Evolutionary conservation across 805 yeast species (phyloP).

Genomic region (Candida ortonii): DNA sequence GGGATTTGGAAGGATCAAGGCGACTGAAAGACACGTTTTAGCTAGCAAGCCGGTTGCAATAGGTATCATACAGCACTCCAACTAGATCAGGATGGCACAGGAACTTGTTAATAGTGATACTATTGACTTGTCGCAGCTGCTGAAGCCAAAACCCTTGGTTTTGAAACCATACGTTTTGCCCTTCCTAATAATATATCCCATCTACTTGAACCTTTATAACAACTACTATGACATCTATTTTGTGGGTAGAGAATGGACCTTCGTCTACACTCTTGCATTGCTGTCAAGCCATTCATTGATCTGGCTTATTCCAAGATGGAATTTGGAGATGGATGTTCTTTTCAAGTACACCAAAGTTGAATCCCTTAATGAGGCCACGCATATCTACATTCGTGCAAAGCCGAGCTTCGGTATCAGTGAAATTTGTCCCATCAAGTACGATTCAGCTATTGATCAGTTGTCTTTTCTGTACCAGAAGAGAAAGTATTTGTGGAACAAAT

Average conservation of each 20-base stretch:
- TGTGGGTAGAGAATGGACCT: slow-evolving; percentile 94
- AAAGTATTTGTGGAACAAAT: slow-evolving; percentile 68
- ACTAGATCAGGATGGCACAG: slow-evolving; percentile 26
- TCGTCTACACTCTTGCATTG: slow-evolving; percentile 75
- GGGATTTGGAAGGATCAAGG: no score
- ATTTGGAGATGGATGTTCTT: slow-evolving; percentile 59
- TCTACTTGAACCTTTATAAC: slow-evolving; percentile 61
- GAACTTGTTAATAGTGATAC: slow-evolving; percentile 66
- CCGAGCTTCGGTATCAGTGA: slow-evolving; percentile 85
- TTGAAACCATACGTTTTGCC: slow-evolving; percentile 81
- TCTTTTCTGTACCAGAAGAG: slow-evolving; percentile 90
- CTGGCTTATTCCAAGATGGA: slow-evolving; percentile 95
- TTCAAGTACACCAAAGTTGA: slow-evolving; percentile 64
- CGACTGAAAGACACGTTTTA: no score
- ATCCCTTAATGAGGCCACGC: slow-evolving; percentile 59
- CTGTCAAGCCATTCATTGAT: slow-evolving; percentile 71
- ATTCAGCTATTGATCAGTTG: slow-evolving; percentile 50
- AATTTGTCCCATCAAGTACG: slow-evolving; percentile 62
- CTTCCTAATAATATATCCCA: slow-evolving; percentile 73
- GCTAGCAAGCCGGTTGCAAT: no score
- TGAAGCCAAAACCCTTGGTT: slow-evolving; percentile 60
- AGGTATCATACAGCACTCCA: no score
- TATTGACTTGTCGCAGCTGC: slow-evolving; percentile 67
- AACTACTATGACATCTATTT: slow-evolving; percentile 76
- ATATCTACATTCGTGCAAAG: slow-evolving; percentile 74